Conservation (phyloP, 192 early-diverging fungal genomes). For the Thoreauomyces humboldtii region DNA sequence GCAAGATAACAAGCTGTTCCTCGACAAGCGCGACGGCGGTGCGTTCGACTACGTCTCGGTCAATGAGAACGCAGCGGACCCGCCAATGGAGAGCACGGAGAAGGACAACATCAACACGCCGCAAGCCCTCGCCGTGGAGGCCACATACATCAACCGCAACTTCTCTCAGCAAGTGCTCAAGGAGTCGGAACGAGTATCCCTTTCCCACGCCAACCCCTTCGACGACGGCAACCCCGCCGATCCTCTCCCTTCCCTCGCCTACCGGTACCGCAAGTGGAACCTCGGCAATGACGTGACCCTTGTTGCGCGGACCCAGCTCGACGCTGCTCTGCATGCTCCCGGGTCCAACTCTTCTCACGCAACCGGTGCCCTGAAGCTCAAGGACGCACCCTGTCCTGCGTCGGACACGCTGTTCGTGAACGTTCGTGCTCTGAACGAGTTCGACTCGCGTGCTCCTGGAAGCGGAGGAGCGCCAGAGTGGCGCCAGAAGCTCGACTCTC, state of each 20-base stretch:
- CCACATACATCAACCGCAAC: conserved; percentile 81
- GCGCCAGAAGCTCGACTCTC: conserved; percentile 89
- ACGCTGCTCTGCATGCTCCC: conserved; percentile 62
- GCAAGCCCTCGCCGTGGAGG: conserved; percentile 78
- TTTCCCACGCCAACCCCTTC: conserved; percentile 79
- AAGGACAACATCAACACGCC: conserved; percentile 90
- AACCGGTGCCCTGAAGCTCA: conserved; percentile 43
- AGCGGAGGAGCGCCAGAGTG: conserved; percentile 88
- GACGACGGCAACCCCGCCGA: conserved; percentile 48
- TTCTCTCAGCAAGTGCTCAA: conserved; percentile 78
- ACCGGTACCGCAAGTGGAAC: conserved; percentile 87
- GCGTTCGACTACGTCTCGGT: conserved; percentile 84
- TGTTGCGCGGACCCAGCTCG: conserved; percentile 85
- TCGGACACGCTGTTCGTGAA: conserved; percentile 57
- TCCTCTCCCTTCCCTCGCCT: conserved; percentile 61
- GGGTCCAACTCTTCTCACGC: conserved; percentile 25
- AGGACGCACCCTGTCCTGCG: conserved; percentile 30
- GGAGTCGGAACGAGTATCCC: conserved; percentile 42
- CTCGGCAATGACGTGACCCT: conserved; percentile 71
- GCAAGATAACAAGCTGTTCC: conserved; percentile 71
- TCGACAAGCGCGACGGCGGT: conserved; percentile 90
- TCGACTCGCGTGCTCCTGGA: conserved; percentile 81
- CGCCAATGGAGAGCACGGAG: conserved; percentile 82
- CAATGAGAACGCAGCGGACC: conserved; percentile 93
- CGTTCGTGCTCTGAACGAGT: conserved; percentile 87